Evolutionary conservation across 2,329 filamentous ascomycete genomes (phyloP), one percentile per base, ranked within the genome.

Genomic region (Colletotrichum sp.): DNA sequence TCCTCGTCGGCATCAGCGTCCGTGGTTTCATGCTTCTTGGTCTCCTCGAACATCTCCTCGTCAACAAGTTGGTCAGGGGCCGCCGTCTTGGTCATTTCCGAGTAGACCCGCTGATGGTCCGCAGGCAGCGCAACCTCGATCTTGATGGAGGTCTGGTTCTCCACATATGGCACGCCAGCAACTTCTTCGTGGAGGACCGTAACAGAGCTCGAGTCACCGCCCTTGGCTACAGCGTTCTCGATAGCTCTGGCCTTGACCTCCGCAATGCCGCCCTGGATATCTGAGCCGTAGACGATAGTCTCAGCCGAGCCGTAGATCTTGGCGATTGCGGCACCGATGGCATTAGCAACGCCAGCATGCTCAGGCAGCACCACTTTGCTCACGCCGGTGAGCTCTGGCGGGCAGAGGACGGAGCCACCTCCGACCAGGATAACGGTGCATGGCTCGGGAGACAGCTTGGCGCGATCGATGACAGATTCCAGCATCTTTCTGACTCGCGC

Each of bases 351-450:
- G 4, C 71, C 76, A 4, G 78, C 77, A 63, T 79, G 75, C 68
- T 78, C 70, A 3, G 79, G 77, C 2, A 78, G 67, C 24, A 80
- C 71, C 28, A 80, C 76, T 36, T 67, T 72, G 30, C 75, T 73
- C 16, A 80, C 79, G 1, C 79, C 79, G 3, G 76, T 68, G 5
- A 80, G 78, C 26, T 68, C 60, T 6, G 66, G 8, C 3, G 79
- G 79, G 39, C 79, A 80, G 18, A 80, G 68, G 2, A 79, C 71
- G 6, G 78, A 75, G n/a, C 78, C 79, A 15, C 78, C 79, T n/a
- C 79, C 79, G 5, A 80, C 79, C 12, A 80, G 66, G 15, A 80
- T 77, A 4, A 80, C 78, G 13, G 77, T 77, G 62, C 79, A 79
- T 1, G 73, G 70, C 8, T 79, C 78, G 3, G 78, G 77, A 2